Evolutionary conservation across 1,284 basidiomycete genomes (phyloP), one percentile per base, ranked within the genome.

Genomic region (Melampsora larici-populina): DNA sequence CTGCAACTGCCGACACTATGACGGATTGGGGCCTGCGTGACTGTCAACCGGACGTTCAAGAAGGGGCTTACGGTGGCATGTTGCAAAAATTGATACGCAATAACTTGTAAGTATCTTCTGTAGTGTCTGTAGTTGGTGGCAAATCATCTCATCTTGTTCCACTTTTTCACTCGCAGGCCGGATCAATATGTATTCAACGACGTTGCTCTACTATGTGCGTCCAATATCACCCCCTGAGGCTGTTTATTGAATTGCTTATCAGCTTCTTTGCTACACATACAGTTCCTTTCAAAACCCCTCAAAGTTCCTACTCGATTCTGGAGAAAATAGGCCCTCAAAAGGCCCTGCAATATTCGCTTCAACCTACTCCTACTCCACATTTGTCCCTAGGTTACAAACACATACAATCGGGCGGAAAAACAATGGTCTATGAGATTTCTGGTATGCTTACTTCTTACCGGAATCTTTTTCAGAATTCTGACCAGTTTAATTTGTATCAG

Each of bases 11-110:
- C 21, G 75, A 77, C 40, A 66, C 58, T 7, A 60, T 77, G 58
- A 77, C 75, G 4, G 75, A 77, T 69, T 77, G 75, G 75, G 75
- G 75, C 29, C 43, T 77, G 8, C 60, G 49, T 33, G 75, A 77
- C 31, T 77, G 75, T 49, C 75, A 77, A 51, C 60, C 67, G 24
- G 75, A 77, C 49, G 49, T 58, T 33, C 55, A 66, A 21, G 55
- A 69, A 21, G 75, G 75, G 17, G 46, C 66, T n/a, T 77, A 77
- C 67, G 75, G 75, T 63, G 75, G 75, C 2, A 62, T 77, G 58
- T 46, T 77, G 26, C 58, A 77, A 49, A 77, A 15, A 48, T 21
- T 77, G 24, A 77, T 77, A 15, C 29, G 60, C 29, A 46, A 70
- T 18, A 77, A 77, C 48, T 51, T 77, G 73, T 76, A 26, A 67